Evolutionary conservation across 108 stramenopile species (phyloP).

Genomic region (Fragilaria radians): DNA sequence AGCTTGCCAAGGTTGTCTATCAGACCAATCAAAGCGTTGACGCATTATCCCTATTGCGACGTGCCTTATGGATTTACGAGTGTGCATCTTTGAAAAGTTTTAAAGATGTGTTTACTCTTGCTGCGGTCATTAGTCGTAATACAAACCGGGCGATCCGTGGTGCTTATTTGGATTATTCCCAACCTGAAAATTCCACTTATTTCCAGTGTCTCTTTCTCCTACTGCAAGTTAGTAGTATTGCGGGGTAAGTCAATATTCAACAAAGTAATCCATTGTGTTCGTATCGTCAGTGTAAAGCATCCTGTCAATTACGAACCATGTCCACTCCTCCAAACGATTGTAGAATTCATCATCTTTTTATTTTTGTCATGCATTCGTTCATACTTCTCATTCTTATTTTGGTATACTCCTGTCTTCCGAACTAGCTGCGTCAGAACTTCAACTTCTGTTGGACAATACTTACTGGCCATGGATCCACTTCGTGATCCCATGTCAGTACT

Average conservation of each 20-base stretch:
- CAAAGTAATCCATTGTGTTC: background rate
- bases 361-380: too few relatives aligned
- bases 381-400: too few relatives aligned
- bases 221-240: constrained; percentile 39
- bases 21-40: constrained; percentile 55
- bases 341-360: too few relatives aligned
- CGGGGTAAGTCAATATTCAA: constrained; percentile 15
- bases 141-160: constrained; percentile 3
- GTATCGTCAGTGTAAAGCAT: background rate
- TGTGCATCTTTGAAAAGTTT: constrained; percentile 44
- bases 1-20: constrained; percentile 59
- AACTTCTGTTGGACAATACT: constrained; percentile 38
- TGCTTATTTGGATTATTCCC: constrained; percentile 46
- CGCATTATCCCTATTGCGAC: constrained; percentile 47
- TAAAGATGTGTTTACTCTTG: constrained; percentile 6
- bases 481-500: constrained; percentile 76
- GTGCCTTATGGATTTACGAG: constrained; percentile 65
- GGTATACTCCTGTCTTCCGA: constrained; percentile 10
- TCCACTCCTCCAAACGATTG: too few relatives aligned
- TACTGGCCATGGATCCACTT: constrained; percentile 77
- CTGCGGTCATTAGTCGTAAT: background rate
- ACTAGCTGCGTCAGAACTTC: constrained; percentile 39
- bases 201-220: constrained; percentile 59
- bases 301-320: too few relatives aligned
- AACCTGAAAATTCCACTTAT: constrained; percentile 41